These are phyloP conservation scores for Centaurea solstitialis DNA, from an alignment of 129 eudicot genomes.

Conservation along the genomic window DNA sequence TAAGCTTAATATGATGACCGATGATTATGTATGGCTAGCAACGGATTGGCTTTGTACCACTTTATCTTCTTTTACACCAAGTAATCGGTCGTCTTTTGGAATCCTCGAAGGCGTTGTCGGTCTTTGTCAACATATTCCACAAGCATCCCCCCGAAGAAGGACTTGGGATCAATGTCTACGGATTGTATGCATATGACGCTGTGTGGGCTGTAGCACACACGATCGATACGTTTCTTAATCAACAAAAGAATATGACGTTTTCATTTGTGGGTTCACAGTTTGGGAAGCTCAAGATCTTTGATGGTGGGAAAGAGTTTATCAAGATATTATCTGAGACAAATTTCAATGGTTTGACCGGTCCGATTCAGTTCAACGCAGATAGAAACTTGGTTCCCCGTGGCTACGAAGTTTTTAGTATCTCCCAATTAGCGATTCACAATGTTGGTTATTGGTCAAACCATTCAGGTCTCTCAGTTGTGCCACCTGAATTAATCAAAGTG, in stretches of 20 bases:
- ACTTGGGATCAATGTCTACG: slow-evolving; percentile 36
- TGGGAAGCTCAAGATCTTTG: slow-evolving; percentile 52
- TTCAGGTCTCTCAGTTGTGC: slow-evolving; percentile 59
- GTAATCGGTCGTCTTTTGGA: slow-evolving; percentile 16
- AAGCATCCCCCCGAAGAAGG: slow-evolving; percentile 13
- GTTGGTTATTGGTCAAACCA: slow-evolving; percentile 74
- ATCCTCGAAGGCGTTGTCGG: slow-evolving; percentile 52
- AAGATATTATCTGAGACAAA: slow-evolving; percentile 40
- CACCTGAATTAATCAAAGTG: slow-evolving; percentile 41
- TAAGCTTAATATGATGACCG: slow-evolving; percentile 52
- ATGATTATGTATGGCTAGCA: slow-evolving; percentile 53
- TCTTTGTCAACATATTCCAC: slow-evolving; percentile 42
- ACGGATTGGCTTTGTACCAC: slow-evolving; percentile 65
- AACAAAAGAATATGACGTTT: slow-evolving; percentile 37
- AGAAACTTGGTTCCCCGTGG: slow-evolving; percentile 44
- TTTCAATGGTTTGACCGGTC: slow-evolving; percentile 67
- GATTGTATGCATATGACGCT: slow-evolving; percentile 51
- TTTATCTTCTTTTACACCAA: slow-evolving; percentile 42
- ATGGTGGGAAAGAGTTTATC: slow-evolving; percentile 45
- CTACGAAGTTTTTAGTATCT: slow-evolving; percentile 48
- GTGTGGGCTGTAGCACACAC: slow-evolving; percentile 56
- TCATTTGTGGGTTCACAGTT: slow-evolving; percentile 38
- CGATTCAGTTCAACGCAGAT: slow-evolving; percentile 45
- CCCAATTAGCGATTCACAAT: slow-evolving; percentile 21
- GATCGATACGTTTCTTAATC: slow-evolving; percentile 40